phyloP scores from a whole-genome alignment of 768 basidiomycete species.

The Tulasnella sp. region DNA sequence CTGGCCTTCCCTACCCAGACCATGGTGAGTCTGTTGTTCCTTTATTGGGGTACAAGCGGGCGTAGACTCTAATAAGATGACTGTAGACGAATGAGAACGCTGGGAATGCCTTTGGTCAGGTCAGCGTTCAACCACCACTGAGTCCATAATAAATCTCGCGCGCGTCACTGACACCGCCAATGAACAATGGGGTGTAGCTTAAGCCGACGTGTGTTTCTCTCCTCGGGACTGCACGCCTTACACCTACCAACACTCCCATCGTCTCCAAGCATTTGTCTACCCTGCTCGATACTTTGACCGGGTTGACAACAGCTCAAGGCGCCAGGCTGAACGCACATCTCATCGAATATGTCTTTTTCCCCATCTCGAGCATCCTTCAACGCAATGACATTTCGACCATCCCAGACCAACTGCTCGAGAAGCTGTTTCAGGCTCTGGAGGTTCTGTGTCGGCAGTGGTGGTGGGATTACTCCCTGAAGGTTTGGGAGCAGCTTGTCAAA shows the following conservation, averaged over 20 bases:
- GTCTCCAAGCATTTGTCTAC: conserved; percentile 43
- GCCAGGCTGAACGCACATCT: conserved; percentile 42
- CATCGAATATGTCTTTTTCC: conserved; percentile 79
- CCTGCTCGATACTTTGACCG: conserved; percentile 39
- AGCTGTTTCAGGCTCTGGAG: conserved; percentile 46
- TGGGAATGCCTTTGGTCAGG: too few species aligned
- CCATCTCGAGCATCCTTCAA: conserved; percentile 72
- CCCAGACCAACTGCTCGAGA: conserved; percentile 72
- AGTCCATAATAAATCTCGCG: too few species aligned
- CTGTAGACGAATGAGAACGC: too few species aligned
- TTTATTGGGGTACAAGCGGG: too few species aligned
- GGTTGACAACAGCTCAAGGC: conserved; percentile 24
- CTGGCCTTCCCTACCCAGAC: too few species aligned
- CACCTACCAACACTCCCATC: conserved; percentile 39
- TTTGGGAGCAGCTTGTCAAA: conserved; percentile 83
- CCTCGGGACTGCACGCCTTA: conserved; percentile 55
- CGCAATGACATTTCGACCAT: conserved; percentile 58
- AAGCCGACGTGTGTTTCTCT: conserved; percentile 76
- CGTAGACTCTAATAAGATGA: too few species aligned
- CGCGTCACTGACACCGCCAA: too few species aligned
- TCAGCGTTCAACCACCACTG: too few species aligned
- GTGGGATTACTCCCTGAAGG: conserved; percentile 60
- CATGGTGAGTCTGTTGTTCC: too few species aligned
- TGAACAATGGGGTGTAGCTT: conserved; percentile 26
- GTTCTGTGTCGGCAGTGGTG: conserved; percentile 66